Conservation (phyloP, 2,329 filamentous ascomycete species). For the Aureobasidium leucospermi region DNA sequence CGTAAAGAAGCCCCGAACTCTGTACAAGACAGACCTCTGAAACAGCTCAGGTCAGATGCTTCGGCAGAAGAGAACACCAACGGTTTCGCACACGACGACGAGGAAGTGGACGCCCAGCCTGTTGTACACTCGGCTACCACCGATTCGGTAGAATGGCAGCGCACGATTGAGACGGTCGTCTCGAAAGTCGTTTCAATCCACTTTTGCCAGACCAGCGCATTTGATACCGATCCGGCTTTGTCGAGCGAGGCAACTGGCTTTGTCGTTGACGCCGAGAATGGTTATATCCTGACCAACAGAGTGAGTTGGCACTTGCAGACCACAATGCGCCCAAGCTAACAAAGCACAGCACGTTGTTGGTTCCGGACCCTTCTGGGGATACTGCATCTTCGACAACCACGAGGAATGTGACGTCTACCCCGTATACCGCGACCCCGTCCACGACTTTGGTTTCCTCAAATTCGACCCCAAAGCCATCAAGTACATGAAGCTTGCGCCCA, state of each 20-base stretch:
- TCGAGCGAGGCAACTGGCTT: constrained; percentile 96
- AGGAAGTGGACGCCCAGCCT: constrained; percentile 34
- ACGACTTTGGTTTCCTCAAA: constrained; percentile 94
- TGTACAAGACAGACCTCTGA: constrained; percentile 26
- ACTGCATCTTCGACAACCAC: constrained; percentile 97
- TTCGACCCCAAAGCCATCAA: constrained; percentile 96
- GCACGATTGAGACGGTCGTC: constrained; percentile 88
- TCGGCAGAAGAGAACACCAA: constrained; percentile 28
- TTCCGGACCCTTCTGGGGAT: constrained; percentile 93
- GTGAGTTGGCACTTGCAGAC: constrained; percentile 18
- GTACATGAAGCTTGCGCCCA: constrained; percentile 83
- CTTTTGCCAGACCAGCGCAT: constrained; percentile 95
- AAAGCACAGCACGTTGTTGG: constrained; percentile 70
- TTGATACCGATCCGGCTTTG: constrained; percentile 91
- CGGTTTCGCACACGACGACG: constrained; percentile 21
- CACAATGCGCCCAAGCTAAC: background rate
- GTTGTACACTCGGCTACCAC: constrained; percentile 41
- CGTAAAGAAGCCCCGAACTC: constrained; percentile 30
- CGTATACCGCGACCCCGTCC: constrained; percentile 94
- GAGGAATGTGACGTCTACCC: constrained; percentile 93
- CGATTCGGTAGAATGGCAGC: constrained; percentile 86
- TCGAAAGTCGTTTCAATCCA: constrained; percentile 97
- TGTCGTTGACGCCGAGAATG: constrained; percentile 88
- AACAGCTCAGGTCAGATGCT: constrained; percentile 26
- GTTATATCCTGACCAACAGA: constrained; percentile 53